Evolutionary conservation across 768 basidiomycete species (phyloP).

Genomic region (Tulasnella sp.): DNA sequence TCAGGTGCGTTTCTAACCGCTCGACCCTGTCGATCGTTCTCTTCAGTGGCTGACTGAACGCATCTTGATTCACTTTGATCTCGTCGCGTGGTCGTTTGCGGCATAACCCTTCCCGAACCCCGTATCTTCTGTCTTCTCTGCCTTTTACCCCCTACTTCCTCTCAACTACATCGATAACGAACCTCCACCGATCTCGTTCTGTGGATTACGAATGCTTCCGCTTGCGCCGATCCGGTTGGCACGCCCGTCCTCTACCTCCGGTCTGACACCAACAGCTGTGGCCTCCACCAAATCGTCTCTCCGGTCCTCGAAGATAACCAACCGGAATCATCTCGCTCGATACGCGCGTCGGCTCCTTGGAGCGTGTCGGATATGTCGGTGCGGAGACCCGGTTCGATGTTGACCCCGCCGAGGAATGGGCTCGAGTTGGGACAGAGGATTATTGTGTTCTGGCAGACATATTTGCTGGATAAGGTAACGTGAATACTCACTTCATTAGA

Average conservation of each 20-base stretch:
- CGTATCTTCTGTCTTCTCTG: neutral
- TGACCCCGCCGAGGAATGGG: conserved; percentile 2
- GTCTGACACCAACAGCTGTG: neutral
- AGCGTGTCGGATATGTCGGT: conserved; percentile 17
- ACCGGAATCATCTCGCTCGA: neutral
- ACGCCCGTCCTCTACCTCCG: neutral
- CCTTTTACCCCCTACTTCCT: neutral
- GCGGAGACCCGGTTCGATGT: conserved; percentile 12
- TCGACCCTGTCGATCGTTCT: neutral
- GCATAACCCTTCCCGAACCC: neutral
- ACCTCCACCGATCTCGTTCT: too few species aligned
- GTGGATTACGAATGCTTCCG: too few species aligned
- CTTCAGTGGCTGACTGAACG: neutral
- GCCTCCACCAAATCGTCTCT: conserved; percentile 13
- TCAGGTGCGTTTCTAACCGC: neutral
- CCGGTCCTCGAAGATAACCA: conserved; percentile 3
- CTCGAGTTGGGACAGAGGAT: conserved; percentile 3
- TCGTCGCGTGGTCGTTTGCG: neutral
- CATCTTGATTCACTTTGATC: neutral
- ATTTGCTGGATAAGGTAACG: conserved; percentile 9
- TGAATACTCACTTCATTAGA: too few species aligned
- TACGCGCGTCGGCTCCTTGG: conserved; percentile 12
- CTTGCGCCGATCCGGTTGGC: too few species aligned
- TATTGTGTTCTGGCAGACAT: conserved; percentile 10
- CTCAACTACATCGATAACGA: neutral